A percentile compares a stretch with the other conserved stretches of the same genome.
These are phyloP conservation scores for Aspergillus steynii DNA, from an alignment of 495 filamentous ascomycete genomes.

Conservation along the genomic window DNA sequence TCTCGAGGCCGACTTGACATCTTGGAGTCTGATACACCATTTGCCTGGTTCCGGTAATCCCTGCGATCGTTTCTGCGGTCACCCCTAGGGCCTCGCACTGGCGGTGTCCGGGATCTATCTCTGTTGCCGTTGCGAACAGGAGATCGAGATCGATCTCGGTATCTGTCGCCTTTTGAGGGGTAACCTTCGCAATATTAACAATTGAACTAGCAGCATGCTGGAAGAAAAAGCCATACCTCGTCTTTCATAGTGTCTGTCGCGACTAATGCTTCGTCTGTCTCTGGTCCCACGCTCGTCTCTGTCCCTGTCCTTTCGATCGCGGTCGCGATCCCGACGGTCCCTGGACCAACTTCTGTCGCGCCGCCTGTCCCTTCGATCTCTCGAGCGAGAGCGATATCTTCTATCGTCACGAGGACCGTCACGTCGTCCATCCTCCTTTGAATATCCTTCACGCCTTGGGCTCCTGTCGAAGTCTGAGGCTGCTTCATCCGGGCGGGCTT, in stretches of 20 bases:
- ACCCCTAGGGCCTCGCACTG: conserved; percentile 32
- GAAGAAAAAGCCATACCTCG: conserved; percentile 33
- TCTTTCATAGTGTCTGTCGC: conserved; percentile 46
- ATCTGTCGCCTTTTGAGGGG: conserved; percentile 37
- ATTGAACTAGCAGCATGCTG: conserved; percentile 13
- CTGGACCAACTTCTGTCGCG: conserved; percentile 47
- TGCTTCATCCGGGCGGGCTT: conserved; percentile 28
- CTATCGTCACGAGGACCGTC: conserved; percentile 36
- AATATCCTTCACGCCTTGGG: conserved; percentile 30
- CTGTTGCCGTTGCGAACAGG: conserved; percentile 43
- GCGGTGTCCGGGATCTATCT: conserved; percentile 38
- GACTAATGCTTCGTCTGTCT: conserved; percentile 45
- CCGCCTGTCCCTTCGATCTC: conserved; percentile 42
- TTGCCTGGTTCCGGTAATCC: conserved; percentile 30
- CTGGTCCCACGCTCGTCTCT: conserved; percentile 39
- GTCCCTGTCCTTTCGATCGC: conserved; percentile 41
- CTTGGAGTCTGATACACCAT: conserved; percentile 26
- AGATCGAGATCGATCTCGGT: conserved; percentile 47
- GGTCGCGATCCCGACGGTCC: conserved; percentile 43
- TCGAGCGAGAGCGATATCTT: conserved; percentile 44
- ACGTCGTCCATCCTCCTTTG: conserved; percentile 32
- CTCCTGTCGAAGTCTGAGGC: conserved; percentile 39
- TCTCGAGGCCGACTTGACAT: conserved; percentile 27
- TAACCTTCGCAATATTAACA: conserved; percentile 24
- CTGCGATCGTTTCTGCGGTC: conserved; percentile 37